A percentile compares a stretch with the other conserved stretches of the same genome.
Conservation (phyloP, 345 rosid genomes). For the Punica granatum region DNA sequence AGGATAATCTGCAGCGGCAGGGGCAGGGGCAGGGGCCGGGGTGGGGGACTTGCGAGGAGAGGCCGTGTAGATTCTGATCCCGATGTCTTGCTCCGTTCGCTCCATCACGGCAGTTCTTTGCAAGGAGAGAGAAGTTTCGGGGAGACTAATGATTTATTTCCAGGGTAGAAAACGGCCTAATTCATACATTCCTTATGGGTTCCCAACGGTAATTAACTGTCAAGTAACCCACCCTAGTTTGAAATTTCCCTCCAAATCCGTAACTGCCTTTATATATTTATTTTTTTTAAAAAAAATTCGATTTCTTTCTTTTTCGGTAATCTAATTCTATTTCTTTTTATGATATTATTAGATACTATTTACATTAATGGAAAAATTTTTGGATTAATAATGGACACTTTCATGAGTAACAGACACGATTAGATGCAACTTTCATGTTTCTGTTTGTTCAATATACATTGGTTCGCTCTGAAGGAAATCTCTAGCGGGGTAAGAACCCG, state of each 20-base stretch:
- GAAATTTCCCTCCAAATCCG: not conserved
- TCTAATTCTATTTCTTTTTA: no score
- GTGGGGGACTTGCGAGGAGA: slow-evolving; percentile 5
- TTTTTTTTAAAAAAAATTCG: not conserved
- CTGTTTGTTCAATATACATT: not conserved
- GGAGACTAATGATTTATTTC: not conserved
- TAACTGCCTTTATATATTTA: not conserved
- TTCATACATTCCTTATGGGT: not conserved
- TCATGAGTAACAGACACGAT: not conserved
- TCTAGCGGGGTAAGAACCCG: slow-evolving; percentile 62
- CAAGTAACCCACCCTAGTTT: not conserved
- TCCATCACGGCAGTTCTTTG: slow-evolving; percentile 7
- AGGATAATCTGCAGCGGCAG: not conserved
- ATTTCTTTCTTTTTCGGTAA: no score
- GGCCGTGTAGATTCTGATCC: slow-evolving; percentile 34
- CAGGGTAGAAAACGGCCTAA: not conserved
- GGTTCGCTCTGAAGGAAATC: not conserved
- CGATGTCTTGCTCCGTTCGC: slow-evolving; percentile 13
- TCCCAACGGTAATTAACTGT: slow-evolving; percentile 1
- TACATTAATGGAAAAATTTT: no score
- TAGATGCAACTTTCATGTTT: not conserved
- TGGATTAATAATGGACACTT: no score
- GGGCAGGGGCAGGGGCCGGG: slow-evolving; percentile 14
- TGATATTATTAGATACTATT: no score
- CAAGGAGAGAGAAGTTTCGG: not conserved